Base-by-base conservation (phyloP, 495 filamentous ascomycete genomes). In the Talaromyces wortmannii region DNA sequence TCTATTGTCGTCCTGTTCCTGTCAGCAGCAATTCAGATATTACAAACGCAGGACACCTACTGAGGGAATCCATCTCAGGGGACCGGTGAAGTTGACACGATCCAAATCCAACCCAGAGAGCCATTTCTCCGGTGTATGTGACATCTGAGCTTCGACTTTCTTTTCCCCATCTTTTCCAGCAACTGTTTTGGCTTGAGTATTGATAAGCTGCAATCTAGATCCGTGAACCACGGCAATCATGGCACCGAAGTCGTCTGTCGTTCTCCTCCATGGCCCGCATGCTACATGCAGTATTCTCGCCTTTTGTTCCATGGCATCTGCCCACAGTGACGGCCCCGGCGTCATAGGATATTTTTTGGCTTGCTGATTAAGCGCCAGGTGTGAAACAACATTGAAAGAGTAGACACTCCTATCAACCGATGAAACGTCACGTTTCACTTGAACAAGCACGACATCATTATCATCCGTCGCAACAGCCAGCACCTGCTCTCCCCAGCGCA, bases 401-500 rank as follows among this genome's bases (percentile, higher is more conserved):
- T 67, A 67, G 7, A 13, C 48, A 29, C 18, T 32, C 33, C 6
- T 30, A 52, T 32, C 51, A 44, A 16, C 36, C 31, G 31, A 57
- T 45, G 5, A 16, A 10, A 13, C 36, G 13, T 29, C 51, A 55
- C 44, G 45, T 29, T 61, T 51, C 3, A 67, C 52, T 0, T 56
- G 62, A 18, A 78, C 50, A 6, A 75, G 40, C 47, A 67, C 60
- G 30, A 73, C 51, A 55, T 78, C 70, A 55, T 75, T 75, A n/a
- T 62, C 57, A 61, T 78, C 75, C 56, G 72, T 77, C 1, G 68
- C 58, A 0, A 75, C 57, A 12, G 64, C 53, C 8, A 80, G 57
- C 4, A 77, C 47, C 6, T 65, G 61, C 5, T 68, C 48, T 5
- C 76, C 75, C 76, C 75, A 78, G n/a, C 72, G 69, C 57, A 48